These are phyloP conservation scores for Diaporthe vexans DNA, from an alignment of 2,329 filamentous ascomycete genomes.

Conservation along the genomic window DNA sequence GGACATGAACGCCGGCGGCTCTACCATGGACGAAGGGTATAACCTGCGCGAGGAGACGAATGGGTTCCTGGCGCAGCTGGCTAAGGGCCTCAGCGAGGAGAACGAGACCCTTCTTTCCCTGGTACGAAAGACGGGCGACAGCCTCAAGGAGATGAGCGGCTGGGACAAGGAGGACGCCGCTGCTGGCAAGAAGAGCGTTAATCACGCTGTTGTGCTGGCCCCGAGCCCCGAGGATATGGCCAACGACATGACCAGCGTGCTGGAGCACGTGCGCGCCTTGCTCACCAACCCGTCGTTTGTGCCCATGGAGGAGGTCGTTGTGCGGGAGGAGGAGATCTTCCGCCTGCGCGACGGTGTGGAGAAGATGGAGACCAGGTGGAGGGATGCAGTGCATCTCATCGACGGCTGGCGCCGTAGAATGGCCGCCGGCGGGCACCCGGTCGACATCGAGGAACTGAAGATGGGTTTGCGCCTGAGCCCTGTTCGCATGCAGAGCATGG, in stretches of 20 bases:
- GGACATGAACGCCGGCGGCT: constrained; percentile 48
- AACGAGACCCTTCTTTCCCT: constrained; percentile 86
- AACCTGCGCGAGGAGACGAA: constrained; percentile 89
- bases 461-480: constrained; percentile 77
- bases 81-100: constrained; percentile 88
- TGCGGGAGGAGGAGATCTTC: constrained; percentile 92
- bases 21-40: constrained; percentile 68
- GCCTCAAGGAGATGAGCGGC: constrained; percentile 78
- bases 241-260: constrained; percentile 79
- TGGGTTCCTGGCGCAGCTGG: constrained; percentile 88
- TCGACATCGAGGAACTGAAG: constrained; percentile 77
- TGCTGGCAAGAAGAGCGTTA: constrained; percentile 43
- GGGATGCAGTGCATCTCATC: constrained; percentile 90
- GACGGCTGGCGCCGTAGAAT: constrained; percentile 92
- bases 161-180: constrained; percentile 55
- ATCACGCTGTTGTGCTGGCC: constrained; percentile 50
- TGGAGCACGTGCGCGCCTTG: constrained; percentile 85
- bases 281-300: constrained; percentile 97
- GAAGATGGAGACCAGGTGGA: constrained; percentile 92
- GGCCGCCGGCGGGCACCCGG: constrained; percentile 76
- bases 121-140: constrained; percentile 78
- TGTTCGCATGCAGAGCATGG: constrained; percentile 67
- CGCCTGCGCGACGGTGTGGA: constrained; percentile 89
- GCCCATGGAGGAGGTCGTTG: constrained; percentile 91
- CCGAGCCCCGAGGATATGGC: constrained; percentile 75